Evolutionary conservation across 1,284 basidiomycete species (phyloP).

Genomic region (Melampsora americana): DNA sequence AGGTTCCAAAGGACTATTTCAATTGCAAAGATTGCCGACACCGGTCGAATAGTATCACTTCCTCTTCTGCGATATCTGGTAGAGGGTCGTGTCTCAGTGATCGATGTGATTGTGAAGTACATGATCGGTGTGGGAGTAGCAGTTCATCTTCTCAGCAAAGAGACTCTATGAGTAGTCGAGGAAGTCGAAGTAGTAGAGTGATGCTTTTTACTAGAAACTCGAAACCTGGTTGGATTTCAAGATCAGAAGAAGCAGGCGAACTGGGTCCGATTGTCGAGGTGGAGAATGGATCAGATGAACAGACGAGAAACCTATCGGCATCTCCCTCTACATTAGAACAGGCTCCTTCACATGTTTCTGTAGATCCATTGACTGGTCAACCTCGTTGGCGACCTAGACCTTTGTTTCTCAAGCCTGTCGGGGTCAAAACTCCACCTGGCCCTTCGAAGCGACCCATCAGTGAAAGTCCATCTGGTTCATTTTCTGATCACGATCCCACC

Average conservation of each 20-base stretch:
- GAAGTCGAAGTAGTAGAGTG: conserved; percentile 3
- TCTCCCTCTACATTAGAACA: background rate
- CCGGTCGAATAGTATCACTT: background rate
- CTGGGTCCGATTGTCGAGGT: background rate
- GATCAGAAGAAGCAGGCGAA: background rate
- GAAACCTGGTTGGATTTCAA: background rate
- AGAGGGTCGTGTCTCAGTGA: background rate
- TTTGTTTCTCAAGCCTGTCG: background rate
- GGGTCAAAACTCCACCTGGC: background rate
- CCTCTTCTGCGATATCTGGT: background rate
- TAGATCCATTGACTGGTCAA: background rate
- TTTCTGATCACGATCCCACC: too few species aligned
- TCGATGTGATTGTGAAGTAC: background rate
- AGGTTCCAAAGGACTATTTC: background rate
- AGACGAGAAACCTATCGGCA: background rate
- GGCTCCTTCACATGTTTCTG: background rate
- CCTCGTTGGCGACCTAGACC: conserved; percentile 6
- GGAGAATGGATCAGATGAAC: background rate
- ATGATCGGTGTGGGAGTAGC: background rate
- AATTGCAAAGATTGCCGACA: background rate
- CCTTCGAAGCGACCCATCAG: background rate
- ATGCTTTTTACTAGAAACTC: conserved; percentile 8
- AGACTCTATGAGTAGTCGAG: conserved; percentile 1
- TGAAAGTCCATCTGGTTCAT: background rate
- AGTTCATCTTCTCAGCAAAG: background rate